Conservation (phyloP, 257 asterid species). For the Solanum tarapatanum region DNA sequence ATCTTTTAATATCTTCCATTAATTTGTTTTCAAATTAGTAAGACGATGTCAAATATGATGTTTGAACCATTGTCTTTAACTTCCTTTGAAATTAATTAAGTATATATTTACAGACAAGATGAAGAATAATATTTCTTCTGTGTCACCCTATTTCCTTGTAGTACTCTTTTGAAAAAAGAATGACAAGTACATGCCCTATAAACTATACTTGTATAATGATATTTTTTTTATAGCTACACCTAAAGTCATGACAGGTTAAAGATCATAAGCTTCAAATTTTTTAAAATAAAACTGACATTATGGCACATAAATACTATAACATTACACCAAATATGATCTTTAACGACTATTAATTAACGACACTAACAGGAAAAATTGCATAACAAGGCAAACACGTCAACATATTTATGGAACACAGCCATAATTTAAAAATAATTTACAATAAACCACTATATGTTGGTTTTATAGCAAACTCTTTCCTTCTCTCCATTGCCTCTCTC, state of each 20-base stretch:
- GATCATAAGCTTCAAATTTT: rapidly evolving
- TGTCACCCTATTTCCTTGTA: not conserved
- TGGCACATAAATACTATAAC: not conserved
- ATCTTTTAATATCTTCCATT: not conserved
- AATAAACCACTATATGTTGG: too few relatives aligned
- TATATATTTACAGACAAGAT: not conserved
- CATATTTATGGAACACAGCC: too few relatives aligned
- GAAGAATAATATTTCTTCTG: not conserved
- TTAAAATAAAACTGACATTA: too few relatives aligned
- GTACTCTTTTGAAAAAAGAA: too few relatives aligned
- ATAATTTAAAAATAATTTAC: too few relatives aligned
- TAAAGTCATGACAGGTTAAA: too few relatives aligned
- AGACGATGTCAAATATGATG: not conserved
- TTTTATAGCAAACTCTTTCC: too few relatives aligned
- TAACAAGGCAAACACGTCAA: too few relatives aligned
- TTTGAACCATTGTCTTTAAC: not conserved
- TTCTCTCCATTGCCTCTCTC: too few relatives aligned
- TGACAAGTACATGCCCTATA: not conserved
- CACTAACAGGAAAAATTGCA: too few relatives aligned
- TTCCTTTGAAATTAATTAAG: not conserved
- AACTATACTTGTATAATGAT: not conserved
- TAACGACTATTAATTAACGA: too few relatives aligned
- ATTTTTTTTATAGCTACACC: not conserved
- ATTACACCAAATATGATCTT: too few relatives aligned
- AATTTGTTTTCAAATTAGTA: not conserved